A percentile compares a stretch with the other conserved stretches of the same genome.
These are phyloP conservation scores for Aureobasidium subglaciale DNA, from an alignment of 2,329 filamentous ascomycete genomes.

Conservation along the genomic window DNA sequence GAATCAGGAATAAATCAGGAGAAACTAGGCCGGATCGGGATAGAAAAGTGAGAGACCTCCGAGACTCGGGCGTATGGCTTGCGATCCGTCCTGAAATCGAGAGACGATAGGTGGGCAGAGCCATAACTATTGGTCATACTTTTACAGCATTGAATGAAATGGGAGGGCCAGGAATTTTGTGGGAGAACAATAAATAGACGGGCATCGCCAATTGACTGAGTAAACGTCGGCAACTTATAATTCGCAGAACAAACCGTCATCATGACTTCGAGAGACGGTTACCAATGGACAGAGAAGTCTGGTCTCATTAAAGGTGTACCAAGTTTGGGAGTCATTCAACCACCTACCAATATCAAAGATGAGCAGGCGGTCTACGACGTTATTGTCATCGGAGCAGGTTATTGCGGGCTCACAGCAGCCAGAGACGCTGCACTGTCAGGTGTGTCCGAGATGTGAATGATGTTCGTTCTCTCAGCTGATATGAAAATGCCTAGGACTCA, in stretches of 20 bases:
- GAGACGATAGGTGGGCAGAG: not conserved
- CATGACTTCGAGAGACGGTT: conserved; percentile 8
- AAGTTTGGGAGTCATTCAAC: conserved; percentile 9
- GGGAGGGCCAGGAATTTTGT: not conserved
- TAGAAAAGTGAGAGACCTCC: conserved; percentile 2
- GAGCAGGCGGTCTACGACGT: conserved; percentile 23
- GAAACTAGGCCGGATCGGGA: not conserved
- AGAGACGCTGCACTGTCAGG: conserved; percentile 24
- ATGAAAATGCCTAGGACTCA: conserved; percentile 24
- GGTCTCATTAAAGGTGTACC: conserved; percentile 3
- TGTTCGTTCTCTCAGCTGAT: not conserved
- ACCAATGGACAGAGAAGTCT: conserved; percentile 4
- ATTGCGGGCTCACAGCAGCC: conserved; percentile 28
- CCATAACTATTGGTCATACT: conserved; percentile 1
- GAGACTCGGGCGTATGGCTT: not conserved
- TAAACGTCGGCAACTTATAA: too few relatives aligned
- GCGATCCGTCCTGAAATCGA: not conserved
- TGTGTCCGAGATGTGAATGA: not conserved
- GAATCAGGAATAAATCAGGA: not conserved
- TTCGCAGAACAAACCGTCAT: too few relatives aligned
- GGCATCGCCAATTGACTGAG: not conserved
- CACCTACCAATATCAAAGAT: not conserved
- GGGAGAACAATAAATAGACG: not conserved
- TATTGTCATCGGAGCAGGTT: conserved; percentile 38
- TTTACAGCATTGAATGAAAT: too few relatives aligned